phyloP scores from a whole-genome alignment of 208 protist species.

The Trypanosoma cruzi region DNA sequence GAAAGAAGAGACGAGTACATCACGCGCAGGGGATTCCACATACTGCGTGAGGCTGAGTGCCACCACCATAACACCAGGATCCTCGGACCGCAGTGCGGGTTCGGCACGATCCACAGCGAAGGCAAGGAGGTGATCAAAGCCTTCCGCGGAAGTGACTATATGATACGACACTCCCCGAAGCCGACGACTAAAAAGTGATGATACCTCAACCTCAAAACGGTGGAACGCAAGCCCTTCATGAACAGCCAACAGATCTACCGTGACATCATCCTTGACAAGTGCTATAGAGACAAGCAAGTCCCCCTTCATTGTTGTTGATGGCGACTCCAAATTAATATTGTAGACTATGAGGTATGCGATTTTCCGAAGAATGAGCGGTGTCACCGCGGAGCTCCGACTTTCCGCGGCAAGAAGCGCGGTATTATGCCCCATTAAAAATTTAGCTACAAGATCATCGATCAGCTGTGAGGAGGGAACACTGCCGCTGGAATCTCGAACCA shows the following conservation, averaged over 20 bases:
- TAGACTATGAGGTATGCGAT: constrained; percentile 59
- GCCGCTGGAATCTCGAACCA: constrained; percentile 45
- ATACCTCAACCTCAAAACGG: constrained; percentile 65
- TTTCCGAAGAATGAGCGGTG: constrained; percentile 65
- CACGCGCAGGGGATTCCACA: constrained; percentile 38
- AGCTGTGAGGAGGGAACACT: constrained; percentile 46
- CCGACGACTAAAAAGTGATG: constrained; percentile 50
- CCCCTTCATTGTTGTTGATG: constrained; percentile 22
- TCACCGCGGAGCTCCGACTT: constrained; percentile 73
- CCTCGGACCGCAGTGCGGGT: constrained; percentile 59
- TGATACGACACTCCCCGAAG: constrained; percentile 55
- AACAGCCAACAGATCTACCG: constrained; percentile 63
- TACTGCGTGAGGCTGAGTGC: constrained; percentile 54
- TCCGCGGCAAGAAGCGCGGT: constrained; percentile 69
- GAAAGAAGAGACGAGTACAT: constrained; percentile 74
- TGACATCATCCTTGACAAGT: constrained; percentile 74
- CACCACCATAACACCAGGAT: constrained; percentile 84
- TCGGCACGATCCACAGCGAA: constrained; percentile 72
- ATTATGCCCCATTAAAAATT: constrained; percentile 60
- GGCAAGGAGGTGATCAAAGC: constrained; percentile 70
- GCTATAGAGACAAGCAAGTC: constrained; percentile 78
- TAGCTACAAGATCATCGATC: constrained; percentile 54
- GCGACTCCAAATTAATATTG: constrained; percentile 28
- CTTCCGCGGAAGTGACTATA: constrained; percentile 44
- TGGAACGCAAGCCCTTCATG: constrained; percentile 53